A percentile compares a stretch with the other conserved stretches of the same genome.
These are phyloP conservation scores for Pelargonium fulgidum DNA, from an alignment of 441 rosid genomes.

Conservation along the genomic window DNA sequence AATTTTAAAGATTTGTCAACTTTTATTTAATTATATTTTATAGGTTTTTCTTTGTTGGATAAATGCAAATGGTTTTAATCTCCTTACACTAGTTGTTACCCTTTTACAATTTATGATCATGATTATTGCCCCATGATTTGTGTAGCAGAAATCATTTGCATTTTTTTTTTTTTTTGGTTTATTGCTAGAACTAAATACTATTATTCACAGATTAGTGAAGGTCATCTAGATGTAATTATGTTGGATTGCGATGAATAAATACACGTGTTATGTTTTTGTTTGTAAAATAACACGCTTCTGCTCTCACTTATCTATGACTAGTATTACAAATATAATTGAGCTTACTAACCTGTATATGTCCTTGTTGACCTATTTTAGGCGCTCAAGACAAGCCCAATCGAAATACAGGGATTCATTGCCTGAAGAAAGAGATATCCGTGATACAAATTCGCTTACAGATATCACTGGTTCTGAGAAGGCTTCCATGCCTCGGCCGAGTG, in stretches of 20 bases:
- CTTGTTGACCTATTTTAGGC: slow-evolving; percentile 4
- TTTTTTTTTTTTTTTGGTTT: no score
- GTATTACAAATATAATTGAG: neutral
- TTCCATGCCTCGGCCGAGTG: neutral
- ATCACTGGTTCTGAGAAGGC: slow-evolving; percentile 7
- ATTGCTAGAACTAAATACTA: no score
- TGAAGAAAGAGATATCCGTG: slow-evolving; percentile 4
- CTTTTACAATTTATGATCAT: neutral
- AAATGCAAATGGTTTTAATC: neutral
- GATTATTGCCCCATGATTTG: neutral
- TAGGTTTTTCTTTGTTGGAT: neutral
- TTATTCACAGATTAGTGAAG: neutral
- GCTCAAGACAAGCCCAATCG: slow-evolving; percentile 1
- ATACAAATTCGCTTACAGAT: neutral
- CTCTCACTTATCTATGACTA: neutral
- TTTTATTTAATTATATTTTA: neutral
- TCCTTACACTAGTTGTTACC: neutral
- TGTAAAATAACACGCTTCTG: neutral
- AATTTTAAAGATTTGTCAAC: neutral
- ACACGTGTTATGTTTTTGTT: neutral
- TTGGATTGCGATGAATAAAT: neutral
- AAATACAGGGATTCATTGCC: slow-evolving; percentile 6
- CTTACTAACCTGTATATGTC: neutral
- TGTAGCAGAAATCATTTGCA: slow-evolving; percentile 1
- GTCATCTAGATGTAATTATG: neutral